Percentiles rank a stretch among this genome's conserved stretches.
These are phyloP conservation scores for Aspergillus ochraceus DNA, from an alignment of 2,329 filamentous ascomycete species.

Conservation along the genomic window DNA sequence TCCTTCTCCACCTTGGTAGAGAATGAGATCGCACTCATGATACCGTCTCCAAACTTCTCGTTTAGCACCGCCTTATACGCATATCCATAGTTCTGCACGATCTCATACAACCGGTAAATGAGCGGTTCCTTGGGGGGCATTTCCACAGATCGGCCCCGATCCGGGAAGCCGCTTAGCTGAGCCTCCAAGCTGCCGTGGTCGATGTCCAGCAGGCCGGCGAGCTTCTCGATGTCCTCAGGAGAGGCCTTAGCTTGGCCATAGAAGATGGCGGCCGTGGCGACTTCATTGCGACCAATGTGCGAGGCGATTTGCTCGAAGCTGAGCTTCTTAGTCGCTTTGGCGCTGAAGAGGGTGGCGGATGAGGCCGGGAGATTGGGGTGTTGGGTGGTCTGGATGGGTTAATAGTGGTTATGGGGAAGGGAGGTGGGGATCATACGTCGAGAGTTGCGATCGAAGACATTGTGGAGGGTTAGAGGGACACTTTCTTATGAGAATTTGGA, in stretches of 20 bases:
- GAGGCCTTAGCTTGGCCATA: constrained; percentile 81
- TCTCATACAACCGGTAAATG: constrained; percentile 89
- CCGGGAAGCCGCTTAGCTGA: constrained; percentile 72
- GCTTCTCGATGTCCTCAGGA: constrained; percentile 65
- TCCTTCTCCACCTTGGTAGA: constrained; percentile 92
- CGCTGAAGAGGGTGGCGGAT: constrained; percentile 73
- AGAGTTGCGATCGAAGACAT: constrained; percentile 48
- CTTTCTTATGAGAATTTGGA: not conserved
- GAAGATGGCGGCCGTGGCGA: constrained; percentile 84
- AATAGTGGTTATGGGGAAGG: not conserved
- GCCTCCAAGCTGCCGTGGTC: constrained; percentile 56
- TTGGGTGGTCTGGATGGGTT: constrained; percentile 25
- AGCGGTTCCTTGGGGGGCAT: constrained; percentile 84
- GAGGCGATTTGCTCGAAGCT: constrained; percentile 77
- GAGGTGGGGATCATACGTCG: constrained; percentile 33
- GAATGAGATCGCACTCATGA: constrained; percentile 95
- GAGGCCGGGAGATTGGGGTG: constrained; percentile 67
- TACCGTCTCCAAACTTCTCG: constrained; percentile 91
- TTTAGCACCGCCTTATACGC: constrained; percentile 94
- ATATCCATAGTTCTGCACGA: constrained; percentile 96
- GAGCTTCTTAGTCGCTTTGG: constrained; percentile 73
- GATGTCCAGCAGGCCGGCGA: constrained; percentile 66
- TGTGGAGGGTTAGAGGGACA: constrained; percentile 12
- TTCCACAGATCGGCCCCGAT: constrained; percentile 74
- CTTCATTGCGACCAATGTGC: constrained; percentile 74